A percentile compares a stretch with the other conserved stretches of the same genome.
Conservation (phyloP, 2,329 filamentous ascomycete species). For the Colletotrichum graminicola region DNA sequence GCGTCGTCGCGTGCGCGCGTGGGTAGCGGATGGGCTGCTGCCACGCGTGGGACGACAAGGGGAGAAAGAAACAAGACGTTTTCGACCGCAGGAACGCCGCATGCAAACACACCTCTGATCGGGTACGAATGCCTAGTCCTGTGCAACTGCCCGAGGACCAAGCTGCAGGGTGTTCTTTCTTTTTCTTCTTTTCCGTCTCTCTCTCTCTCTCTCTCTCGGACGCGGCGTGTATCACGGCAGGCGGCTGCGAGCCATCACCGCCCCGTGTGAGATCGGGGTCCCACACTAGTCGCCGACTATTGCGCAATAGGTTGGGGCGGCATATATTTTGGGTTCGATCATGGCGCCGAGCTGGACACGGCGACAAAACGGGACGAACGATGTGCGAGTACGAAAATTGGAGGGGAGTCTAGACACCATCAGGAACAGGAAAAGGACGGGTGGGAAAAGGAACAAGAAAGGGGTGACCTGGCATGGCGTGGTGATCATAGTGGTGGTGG, state of each 20-base stretch:
- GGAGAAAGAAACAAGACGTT: too few species aligned
- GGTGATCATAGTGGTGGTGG: not conserved
- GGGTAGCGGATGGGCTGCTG: too few species aligned
- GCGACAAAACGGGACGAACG: not conserved
- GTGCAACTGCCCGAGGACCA: not conserved
- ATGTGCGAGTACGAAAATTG: not conserved
- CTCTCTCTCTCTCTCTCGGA: not conserved
- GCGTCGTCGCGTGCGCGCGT: not conserved
- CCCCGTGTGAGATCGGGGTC: not conserved
- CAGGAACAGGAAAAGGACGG: slow-evolving; percentile 6
- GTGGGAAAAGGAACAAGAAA: not conserved
- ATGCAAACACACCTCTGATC: not conserved
- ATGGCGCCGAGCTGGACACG: not conserved
- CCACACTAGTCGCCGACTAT: not conserved
- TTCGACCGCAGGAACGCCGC: too few species aligned
- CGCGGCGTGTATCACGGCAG: not conserved
- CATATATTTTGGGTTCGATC: slow-evolving; percentile 3
- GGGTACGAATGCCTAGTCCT: not conserved
- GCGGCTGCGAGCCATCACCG: not conserved
- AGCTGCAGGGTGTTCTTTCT: not conserved
- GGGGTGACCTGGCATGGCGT: not conserved
- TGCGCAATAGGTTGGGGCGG: not conserved
- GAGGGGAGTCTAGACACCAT: not conserved
- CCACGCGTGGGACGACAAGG: not conserved
- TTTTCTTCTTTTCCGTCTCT: not conserved